Evolutionary conservation across 257 asterid species (phyloP), one percentile per base, ranked within the genome.

Genomic region (Solanum phureja): DNA sequence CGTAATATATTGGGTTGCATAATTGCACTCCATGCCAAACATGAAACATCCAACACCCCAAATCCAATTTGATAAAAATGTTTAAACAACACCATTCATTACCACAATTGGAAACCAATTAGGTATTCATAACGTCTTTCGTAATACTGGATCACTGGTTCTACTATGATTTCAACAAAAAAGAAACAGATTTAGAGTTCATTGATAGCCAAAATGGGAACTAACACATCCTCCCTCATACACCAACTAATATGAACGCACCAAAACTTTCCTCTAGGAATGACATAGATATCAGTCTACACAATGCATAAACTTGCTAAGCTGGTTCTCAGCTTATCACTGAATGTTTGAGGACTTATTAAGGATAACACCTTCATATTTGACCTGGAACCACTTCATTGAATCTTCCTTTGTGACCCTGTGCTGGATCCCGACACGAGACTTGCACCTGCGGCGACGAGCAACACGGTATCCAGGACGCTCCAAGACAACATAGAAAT

Each of bases 391-490:
- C 98, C 98, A 94, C 90, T 93, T 93, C 96, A 93, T 93, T 31
- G 98, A 88, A 34, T 93, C 96, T 3, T 93, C 98, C 91, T 93
- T 94, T 3, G 96, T 94, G 87, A 93, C 98, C 87, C 98, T 90
- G 89, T 94, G 96, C 73, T 93, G 96, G 89, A 94, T 94, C 19
- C 98, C 98, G 11, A 94, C 98, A 1, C 95, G 92, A 21, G 98
- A 66, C 92, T 94, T 93, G 95, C 98, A 94, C 91, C 98, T 93
- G 31, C 98, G 93, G 73, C 96, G 94, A 37, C 98, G 94, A 16
- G 95, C 98, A 27, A 94, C 96, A 11, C 96, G 90, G 85, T 94
- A 94, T n/a, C 98, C 98, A 64, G 98, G 93, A 56, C 96, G 93
- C 86, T 93, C 95, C 91, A 93, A 87, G 33, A 93, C 96, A 19